These are phyloP conservation scores for Neoascochyta sp. DNA, from an alignment of 2,329 filamentous ascomycete species.

Conservation along the genomic window DNA sequence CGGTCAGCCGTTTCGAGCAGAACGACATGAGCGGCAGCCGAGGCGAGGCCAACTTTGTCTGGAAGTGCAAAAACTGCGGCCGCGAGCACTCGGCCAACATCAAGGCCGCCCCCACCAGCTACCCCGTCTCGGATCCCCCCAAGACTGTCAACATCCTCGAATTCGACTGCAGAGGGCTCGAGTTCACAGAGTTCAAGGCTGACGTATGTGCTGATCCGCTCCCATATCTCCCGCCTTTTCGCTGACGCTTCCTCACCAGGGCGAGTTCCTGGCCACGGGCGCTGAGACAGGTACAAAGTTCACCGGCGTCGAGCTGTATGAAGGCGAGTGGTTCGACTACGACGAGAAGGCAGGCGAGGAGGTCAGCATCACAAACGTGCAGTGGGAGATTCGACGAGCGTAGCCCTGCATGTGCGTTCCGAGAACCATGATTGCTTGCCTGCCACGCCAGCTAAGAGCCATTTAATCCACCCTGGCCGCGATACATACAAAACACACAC, in stretches of 20 bases:
- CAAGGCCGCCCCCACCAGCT: conserved; percentile 67
- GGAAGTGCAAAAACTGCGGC: conserved; percentile 97
- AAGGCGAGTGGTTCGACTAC: conserved; percentile 98
- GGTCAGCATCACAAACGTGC: conserved; percentile 85
- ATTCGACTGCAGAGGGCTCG: conserved; percentile 89
- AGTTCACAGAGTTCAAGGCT: conserved; percentile 85
- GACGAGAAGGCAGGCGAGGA: conserved; percentile 91
- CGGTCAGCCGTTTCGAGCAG: conserved; percentile 81
- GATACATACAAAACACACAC: too few species aligned
- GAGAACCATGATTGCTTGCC: too few species aligned
- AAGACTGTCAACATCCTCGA: conserved; percentile 78
- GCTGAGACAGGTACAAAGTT: conserved; percentile 79
- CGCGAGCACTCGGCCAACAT: conserved; percentile 84
- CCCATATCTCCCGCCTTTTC: too few species aligned
- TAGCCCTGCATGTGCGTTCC: too few species aligned
- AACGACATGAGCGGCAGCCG: conserved; percentile 90
- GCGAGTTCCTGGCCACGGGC: conserved; percentile 85
- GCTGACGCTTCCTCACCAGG: too few species aligned
- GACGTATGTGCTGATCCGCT: conserved; percentile 67
- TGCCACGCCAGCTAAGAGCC: too few species aligned
- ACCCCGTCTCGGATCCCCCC: conserved; percentile 66
- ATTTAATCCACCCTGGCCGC: too few species aligned
- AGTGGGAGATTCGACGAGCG: conserved; percentile 76
- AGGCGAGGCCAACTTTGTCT: conserved; percentile 98
- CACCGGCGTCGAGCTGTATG: conserved; percentile 71